Evolutionary conservation across 345 rosid species (phyloP).

Genomic region (Mercurialis annua): DNA sequence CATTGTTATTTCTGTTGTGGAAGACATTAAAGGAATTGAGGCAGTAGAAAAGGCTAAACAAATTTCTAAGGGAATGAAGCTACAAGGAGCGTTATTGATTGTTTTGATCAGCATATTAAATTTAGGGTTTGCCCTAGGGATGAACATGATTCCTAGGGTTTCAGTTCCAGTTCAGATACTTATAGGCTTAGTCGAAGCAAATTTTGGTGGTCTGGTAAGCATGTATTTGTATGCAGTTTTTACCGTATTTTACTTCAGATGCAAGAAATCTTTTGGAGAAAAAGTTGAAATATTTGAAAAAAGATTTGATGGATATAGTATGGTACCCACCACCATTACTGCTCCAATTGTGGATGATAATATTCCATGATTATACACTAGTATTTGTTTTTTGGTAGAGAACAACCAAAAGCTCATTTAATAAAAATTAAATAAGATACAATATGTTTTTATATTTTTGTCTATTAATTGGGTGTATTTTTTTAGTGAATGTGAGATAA

Average conservation of each 20-base stretch:
- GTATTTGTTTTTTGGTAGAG: no score
- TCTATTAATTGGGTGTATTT: no score
- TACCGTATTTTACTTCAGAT: slow-evolving; percentile 44
- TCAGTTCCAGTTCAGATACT: slow-evolving; percentile 4
- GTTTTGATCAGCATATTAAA: slow-evolving; percentile 21
- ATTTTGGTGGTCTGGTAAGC: slow-evolving; percentile 16
- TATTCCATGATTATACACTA: slow-evolving; percentile 3
- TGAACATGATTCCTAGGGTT: slow-evolving; percentile 6
- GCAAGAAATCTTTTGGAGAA: slow-evolving; percentile 47
- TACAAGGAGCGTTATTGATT: slow-evolving; percentile 41
- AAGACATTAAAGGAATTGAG: slow-evolving; percentile 46
- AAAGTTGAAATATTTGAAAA: slow-evolving; percentile 36
- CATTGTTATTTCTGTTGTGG: slow-evolving; percentile 51
- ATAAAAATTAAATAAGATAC: no score
- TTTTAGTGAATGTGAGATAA: no score
- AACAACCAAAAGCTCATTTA: no score
- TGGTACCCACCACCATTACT: not conserved
- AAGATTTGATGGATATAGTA: slow-evolving; percentile 35
- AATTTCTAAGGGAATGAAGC: slow-evolving; percentile 42
- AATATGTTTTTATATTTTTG: no score
- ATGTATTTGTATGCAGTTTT: slow-evolving; percentile 38
- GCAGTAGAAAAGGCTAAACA: slow-evolving; percentile 55
- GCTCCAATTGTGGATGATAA: not conserved
- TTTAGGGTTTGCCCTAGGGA: slow-evolving; percentile 8
- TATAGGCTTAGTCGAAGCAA: slow-evolving; percentile 28